Evolutionary conservation across 768 basidiomycete genomes (phyloP).

Genomic region (Rickenella mellea): DNA sequence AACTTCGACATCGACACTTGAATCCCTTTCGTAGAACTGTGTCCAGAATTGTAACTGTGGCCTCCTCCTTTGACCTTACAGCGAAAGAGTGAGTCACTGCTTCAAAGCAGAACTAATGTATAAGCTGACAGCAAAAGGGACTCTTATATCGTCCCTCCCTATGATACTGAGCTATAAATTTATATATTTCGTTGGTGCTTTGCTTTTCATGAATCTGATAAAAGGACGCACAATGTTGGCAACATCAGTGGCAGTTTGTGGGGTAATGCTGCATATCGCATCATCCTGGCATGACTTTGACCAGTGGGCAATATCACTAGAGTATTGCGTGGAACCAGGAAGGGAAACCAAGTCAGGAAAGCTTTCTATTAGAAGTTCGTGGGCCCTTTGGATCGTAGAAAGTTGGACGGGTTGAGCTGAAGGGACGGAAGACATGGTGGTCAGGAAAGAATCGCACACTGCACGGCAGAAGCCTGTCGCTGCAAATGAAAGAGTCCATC

Average conservation of each 20-base stretch:
- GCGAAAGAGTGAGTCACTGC: neutral
- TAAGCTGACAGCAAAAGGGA: neutral
- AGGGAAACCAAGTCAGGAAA: too few species aligned
- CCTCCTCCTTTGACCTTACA: neutral
- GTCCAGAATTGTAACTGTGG: neutral
- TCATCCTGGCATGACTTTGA: neutral
- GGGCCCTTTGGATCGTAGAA: too few species aligned
- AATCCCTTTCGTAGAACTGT: neutral
- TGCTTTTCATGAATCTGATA: neutral
- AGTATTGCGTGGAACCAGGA: neutral
- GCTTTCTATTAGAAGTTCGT: too few species aligned
- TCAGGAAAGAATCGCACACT: too few species aligned
- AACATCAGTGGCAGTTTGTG: neutral
- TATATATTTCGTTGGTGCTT: neutral
- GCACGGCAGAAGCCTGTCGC: too few species aligned
- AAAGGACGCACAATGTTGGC: conserved; percentile 6
- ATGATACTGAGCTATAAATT: neutral
- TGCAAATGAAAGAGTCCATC: too few species aligned
- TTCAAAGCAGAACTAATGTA: neutral
- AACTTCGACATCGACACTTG: neutral
- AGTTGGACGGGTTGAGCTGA: too few species aligned
- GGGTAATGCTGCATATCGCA: neutral
- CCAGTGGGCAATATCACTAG: neutral
- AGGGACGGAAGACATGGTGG: too few species aligned
- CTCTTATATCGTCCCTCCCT: neutral